Conservation (phyloP, 805 yeast species). For the Starmerella tilneyi region DNA sequence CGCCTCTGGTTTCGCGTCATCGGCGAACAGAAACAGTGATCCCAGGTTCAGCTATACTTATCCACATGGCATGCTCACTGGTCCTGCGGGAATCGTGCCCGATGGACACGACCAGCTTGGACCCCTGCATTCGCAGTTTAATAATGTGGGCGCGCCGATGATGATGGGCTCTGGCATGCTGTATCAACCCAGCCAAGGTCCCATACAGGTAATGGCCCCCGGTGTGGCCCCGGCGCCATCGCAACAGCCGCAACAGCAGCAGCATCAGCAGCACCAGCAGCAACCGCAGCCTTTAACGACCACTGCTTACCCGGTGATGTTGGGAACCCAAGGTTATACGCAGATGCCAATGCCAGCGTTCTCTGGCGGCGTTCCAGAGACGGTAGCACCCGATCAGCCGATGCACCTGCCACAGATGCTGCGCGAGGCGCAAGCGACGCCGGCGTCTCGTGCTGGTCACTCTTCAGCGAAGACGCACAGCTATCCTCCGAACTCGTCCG, state of each 20-base stretch:
- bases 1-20: not conserved
- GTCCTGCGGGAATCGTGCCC: conserved; percentile 3
- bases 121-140: not conserved
- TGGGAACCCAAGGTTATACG: conserved; percentile 1
- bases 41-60: conserved; percentile 9
- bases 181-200: not conserved
- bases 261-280: not conserved
- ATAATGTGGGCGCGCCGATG: not conserved
- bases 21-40: not conserved
- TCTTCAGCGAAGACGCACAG: not conserved
- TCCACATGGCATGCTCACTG: conserved; percentile 2
- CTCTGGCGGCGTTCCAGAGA: no score
- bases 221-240: not conserved
- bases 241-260: not conserved
- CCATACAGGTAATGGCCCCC: not conserved
- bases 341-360: no score
- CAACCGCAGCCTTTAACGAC: not conserved
- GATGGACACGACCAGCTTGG: not conserved
- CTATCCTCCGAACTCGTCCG: not conserved
- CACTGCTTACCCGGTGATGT: conserved; percentile 1
- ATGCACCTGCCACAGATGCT: not conserved
- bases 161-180: not conserved
- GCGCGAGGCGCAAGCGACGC: not conserved
- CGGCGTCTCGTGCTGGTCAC: conserved; percentile 18
- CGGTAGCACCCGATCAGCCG: not conserved